Conservation (phyloP, 106 monocot species). For the Xerophyta viscosa region DNA sequence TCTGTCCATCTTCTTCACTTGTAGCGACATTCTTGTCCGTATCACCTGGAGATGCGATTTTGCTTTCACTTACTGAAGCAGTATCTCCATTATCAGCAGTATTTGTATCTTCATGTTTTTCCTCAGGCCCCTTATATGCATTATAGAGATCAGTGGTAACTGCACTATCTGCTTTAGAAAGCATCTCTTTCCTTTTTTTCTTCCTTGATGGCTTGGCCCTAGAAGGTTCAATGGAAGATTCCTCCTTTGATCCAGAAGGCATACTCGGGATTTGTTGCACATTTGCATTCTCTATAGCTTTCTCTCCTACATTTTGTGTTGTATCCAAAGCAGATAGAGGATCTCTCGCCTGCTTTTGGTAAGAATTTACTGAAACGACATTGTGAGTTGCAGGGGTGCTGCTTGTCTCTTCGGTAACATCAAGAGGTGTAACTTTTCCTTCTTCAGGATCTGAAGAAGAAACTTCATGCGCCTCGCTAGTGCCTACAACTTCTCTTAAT, state of each 20-base stretch:
- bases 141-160: constrained; percentile 79
- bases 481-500: neutral
- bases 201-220: constrained; percentile 38
- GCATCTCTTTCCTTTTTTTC: constrained; percentile 59
- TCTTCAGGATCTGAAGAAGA: constrained; percentile 7
- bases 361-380: constrained; percentile 1
- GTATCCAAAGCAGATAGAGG: neutral
- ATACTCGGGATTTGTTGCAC: constrained; percentile 1
- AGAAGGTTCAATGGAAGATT: constrained; percentile 18
- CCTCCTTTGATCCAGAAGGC: constrained; percentile 25
- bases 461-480: constrained; percentile 4
- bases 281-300: constrained; percentile 1
- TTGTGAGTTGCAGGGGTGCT: neutral
- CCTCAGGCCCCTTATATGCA: constrained; percentile 78
- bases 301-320: constrained; percentile 7
- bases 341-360: neutral
- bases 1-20: constrained; percentile 27
- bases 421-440: neutral
- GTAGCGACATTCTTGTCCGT: constrained; percentile 13
- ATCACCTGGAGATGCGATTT: constrained; percentile 11
- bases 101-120: constrained; percentile 30
- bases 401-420: neutral
- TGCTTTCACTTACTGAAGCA: constrained; percentile 14
- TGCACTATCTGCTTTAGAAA: constrained; percentile 82
- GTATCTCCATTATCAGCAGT: constrained; percentile 18